phyloP scores from a whole-genome alignment of 1,284 basidiomycete genomes.

The Boletus semigastroideus region DNA sequence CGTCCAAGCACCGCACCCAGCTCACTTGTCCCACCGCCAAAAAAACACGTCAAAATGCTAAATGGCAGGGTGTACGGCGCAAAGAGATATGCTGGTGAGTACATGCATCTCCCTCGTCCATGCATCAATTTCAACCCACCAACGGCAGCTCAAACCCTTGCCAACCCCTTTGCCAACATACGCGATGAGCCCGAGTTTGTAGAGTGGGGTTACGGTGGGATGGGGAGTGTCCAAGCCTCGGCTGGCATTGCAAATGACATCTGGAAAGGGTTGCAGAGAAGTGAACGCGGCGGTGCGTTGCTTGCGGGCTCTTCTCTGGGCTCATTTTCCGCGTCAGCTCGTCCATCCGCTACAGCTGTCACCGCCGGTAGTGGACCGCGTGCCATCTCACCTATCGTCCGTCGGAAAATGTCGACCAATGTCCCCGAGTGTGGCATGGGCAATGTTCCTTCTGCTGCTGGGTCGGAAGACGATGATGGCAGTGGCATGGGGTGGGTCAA shows the following conservation, averaged over 20 bases:
- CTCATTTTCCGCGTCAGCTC: neutral
- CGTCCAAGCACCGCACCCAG: slow-evolving; percentile 18
- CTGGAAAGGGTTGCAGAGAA: slow-evolving; percentile 32
- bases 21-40: slow-evolving; percentile 9
- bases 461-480: slow-evolving; percentile 60
- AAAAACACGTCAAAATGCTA: slow-evolving; percentile 54
- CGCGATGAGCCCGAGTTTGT: slow-evolving; percentile 72
- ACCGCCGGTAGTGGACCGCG: slow-evolving; percentile 5
- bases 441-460: slow-evolving; percentile 20
- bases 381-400: neutral
- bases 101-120: neutral
- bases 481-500: slow-evolving; percentile 74
- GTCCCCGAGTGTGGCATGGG: slow-evolving; percentile 27
- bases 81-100: slow-evolving; percentile 38
- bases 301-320: slow-evolving; percentile 13
- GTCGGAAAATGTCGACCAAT: slow-evolving; percentile 21
- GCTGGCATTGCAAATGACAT: slow-evolving; percentile 30
- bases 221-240: slow-evolving; percentile 61
- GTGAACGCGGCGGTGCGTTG: slow-evolving; percentile 28
- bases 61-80: slow-evolving; percentile 78
- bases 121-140: neutral
- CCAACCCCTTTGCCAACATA: slow-evolving; percentile 52
- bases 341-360: neutral
- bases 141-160: slow-evolving; percentile 22
- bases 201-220: slow-evolving; percentile 84